Percentiles rank a stretch among this genome's conserved stretches.
These are phyloP conservation scores for Trametes versicolor DNA, from an alignment of 1,284 basidiomycete genomes.

Conservation along the genomic window DNA sequence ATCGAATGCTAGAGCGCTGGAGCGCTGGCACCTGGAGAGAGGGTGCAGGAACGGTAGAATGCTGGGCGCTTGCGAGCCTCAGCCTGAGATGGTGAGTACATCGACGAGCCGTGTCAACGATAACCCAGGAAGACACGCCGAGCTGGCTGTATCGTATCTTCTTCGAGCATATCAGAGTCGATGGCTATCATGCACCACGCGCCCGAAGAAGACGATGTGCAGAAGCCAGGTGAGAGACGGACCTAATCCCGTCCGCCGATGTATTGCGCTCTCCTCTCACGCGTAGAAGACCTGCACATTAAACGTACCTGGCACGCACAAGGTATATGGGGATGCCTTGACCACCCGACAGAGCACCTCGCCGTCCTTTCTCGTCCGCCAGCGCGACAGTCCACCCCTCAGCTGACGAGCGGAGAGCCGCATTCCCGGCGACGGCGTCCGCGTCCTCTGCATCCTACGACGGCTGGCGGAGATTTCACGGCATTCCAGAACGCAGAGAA, in stretches of 20 bases:
- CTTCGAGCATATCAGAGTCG: neutral
- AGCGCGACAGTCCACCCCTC: neutral
- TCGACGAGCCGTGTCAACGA: no score
- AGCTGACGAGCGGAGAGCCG: slow-evolving; percentile 20
- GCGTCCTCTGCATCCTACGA: slow-evolving; percentile 12
- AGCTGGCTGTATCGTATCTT: neutral
- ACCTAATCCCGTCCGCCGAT: neutral
- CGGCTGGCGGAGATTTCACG: slow-evolving; percentile 20
- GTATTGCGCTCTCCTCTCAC: neutral
- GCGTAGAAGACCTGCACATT: neutral
- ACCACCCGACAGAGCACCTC: slow-evolving; percentile 3
- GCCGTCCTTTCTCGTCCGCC: neutral
- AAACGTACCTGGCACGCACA: neutral
- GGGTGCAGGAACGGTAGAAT: no score
- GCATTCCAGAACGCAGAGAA: slow-evolving; percentile 21
- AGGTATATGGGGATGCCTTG: neutral
- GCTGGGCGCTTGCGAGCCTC: no score
- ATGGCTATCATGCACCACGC: neutral
- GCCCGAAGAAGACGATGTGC: neutral
- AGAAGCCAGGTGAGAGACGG: neutral
- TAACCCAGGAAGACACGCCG: neutral
- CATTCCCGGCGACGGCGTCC: slow-evolving; percentile 14
- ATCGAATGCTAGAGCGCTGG: no score
- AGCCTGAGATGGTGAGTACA: no score
- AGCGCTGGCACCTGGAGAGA: no score